Conservation (phyloP, 768 basidiomycete species). For the Trametes sanguinea region DNA sequence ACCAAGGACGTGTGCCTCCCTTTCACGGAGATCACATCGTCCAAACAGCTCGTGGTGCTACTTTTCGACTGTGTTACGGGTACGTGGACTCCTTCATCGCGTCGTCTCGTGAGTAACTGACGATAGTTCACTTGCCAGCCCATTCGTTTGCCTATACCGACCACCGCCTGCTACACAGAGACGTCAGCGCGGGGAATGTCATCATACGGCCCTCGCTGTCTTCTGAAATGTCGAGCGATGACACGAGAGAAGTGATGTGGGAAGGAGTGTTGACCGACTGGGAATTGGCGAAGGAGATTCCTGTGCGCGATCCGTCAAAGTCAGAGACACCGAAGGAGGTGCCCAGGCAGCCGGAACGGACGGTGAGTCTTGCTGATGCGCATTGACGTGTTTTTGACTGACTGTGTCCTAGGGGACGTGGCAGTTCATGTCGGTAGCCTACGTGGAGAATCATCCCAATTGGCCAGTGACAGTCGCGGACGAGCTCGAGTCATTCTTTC, state of each 20-base stretch:
- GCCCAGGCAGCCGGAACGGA: too few relatives aligned
- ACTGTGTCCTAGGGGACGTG: neutral
- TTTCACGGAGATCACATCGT: neutral
- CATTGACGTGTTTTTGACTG: too few relatives aligned
- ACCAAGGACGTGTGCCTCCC: constrained; percentile 11
- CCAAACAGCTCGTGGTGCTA: constrained; percentile 5
- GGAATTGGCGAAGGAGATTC: constrained; percentile 1
- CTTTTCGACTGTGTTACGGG: constrained; percentile 1
- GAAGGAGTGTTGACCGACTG: neutral
- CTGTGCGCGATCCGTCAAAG: too few relatives aligned
- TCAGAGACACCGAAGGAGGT: too few relatives aligned
- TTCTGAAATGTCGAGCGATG: too few relatives aligned
- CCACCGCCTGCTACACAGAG: neutral
- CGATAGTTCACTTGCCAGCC: neutral
- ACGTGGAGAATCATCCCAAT: too few relatives aligned
- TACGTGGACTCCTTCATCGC: neutral
- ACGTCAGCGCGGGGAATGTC: constrained; percentile 7
- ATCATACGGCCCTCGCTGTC: constrained; percentile 2
- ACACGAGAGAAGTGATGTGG: neutral
- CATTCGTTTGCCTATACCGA: neutral
- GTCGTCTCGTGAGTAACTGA: too few relatives aligned
- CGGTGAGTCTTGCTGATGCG: too few relatives aligned
- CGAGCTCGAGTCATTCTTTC: too few relatives aligned
- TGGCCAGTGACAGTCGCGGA: too few relatives aligned
- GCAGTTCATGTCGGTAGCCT: neutral